Evolutionary conservation across 805 yeast species (phyloP).

Genomic region (Nakazawaea ernobii): DNA sequence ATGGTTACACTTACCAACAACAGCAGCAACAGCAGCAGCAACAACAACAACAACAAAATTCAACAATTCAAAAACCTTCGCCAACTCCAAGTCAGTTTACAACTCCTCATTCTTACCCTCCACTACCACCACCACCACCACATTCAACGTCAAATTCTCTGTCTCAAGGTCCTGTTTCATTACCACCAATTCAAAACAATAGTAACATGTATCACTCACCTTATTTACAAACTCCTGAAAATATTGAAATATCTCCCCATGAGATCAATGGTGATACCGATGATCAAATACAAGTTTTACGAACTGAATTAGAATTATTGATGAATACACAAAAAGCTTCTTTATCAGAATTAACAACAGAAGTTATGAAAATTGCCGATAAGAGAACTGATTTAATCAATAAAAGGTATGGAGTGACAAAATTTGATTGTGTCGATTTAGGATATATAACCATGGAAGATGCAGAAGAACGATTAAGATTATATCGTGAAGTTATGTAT

Average conservation of each 20-base stretch:
- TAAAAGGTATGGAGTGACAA: constrained; percentile 16
- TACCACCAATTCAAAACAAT: background rate
- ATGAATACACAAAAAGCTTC: constrained; percentile 26
- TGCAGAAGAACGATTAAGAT: constrained; percentile 46
- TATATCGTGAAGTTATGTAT: constrained; percentile 44
- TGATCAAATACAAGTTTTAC: constrained; percentile 29
- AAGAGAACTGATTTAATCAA: constrained; percentile 29
- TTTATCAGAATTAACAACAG: constrained; percentile 38
- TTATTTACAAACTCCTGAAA: constrained; percentile 2
- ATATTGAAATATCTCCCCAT: constrained; percentile 2
- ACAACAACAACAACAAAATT: background rate
- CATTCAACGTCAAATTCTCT: background rate
- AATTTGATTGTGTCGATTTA: constrained; percentile 45
- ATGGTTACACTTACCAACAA: background rate
- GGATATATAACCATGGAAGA: constrained; percentile 57
- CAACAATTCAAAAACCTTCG: background rate
- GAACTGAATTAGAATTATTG: constrained; percentile 33
- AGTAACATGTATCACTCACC: background rate
- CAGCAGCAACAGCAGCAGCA: too few species aligned
- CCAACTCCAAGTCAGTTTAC: background rate
- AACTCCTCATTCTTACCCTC: background rate
- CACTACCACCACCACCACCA: too few species aligned
- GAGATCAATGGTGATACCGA: background rate
- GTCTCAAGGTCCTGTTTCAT: background rate
- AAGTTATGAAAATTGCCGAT: constrained; percentile 40